Base-by-base conservation (phyloP, 2,329 filamentous ascomycete species). In the Geosmithia putterillii region DNA sequence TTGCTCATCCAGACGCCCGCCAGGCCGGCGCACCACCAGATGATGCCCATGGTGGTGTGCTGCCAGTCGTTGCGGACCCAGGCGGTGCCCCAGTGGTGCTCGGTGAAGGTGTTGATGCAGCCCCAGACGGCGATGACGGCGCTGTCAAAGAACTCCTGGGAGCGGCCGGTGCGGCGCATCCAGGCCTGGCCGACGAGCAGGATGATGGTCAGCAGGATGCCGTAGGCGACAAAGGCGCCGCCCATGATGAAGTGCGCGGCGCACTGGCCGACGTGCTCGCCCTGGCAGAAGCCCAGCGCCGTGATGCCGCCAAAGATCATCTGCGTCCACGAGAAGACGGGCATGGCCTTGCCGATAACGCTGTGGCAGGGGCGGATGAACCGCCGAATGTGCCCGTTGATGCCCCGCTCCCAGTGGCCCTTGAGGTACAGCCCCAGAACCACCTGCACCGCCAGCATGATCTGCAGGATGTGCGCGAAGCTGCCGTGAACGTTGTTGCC, bases 211-310 rank as follows among this genome's bases (percentile, higher is more conserved):
- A 98, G 73, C 34, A 95, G 60, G 44, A 95, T 83, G 22, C 86
- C 92, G 56, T 98, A 98, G 23, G 76, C 92, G 52, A 98, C 90
- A 59, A 98, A 98, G 1, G 90, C 89, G 51, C 85, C 83, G 38
- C 92, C 92, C 92, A 98, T 98, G 62, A 96, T 98, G 63, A 96
- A 98, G 62, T 98, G 92, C 1, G 92, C 92, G 37, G 86, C 66
- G 63, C 92, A 98, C 62, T 98, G 92, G 25, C 89, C 90, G 1
- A 88, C 61, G 57, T 98, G 90, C 45, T 96, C 89, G 43, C 74
- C 87, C 51, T 87, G 84, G 61, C 92, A 98, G 69, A 95, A 96
- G 19, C 92, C 92, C 44, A 95, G 71, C 4, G 85, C 74, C 0
- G 90, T 90, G 55, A 98, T 95, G 35, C 88, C 92, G 42, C 92